These are phyloP conservation scores for Colletotrichum sp. DNA, from an alignment of 2,329 filamentous ascomycete species.

Conservation along the genomic window DNA sequence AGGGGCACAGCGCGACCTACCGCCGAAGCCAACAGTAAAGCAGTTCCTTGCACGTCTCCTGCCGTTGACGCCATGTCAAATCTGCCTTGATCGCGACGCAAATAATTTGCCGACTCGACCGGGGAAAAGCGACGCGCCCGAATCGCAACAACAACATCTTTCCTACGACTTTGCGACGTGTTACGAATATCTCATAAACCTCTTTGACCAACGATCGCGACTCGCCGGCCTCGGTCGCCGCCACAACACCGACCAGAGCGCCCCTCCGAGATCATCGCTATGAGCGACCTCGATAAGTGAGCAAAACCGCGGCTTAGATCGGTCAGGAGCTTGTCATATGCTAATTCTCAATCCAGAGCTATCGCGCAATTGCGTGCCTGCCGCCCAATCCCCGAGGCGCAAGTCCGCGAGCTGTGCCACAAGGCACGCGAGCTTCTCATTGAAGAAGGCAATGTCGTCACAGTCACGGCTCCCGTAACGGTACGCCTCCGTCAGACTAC, in stretches of 20 bases:
- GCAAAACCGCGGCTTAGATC: conserved; percentile 19
- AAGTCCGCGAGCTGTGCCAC: conserved; percentile 96
- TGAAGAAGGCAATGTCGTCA: conserved; percentile 96
- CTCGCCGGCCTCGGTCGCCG: background rate
- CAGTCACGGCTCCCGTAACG: conserved; percentile 92
- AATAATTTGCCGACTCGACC: background rate
- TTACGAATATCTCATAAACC: background rate
- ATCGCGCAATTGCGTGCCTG: conserved; percentile 96
- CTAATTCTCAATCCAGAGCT: conserved; percentile 62
- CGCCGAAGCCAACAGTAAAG: background rate
- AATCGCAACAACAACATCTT: background rate
- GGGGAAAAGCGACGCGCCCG: background rate
- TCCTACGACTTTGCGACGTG: background rate
- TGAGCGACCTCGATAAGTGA: conserved; percentile 95
- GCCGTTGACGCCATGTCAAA: conserved; percentile 16
- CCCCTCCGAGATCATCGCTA: conserved; percentile 40
- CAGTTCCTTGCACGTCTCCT: conserved; percentile 5
- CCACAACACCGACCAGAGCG: background rate
- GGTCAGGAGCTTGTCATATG: background rate
- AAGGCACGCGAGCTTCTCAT: conserved; percentile 95
- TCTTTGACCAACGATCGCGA: background rate
- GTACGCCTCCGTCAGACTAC: conserved; percentile 48
- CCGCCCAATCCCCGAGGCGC: conserved; percentile 91
- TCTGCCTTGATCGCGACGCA: conserved; percentile 10
- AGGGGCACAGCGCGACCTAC: background rate